Evolutionary conservation across 345 rosid genomes (phyloP).

Genomic region (Syzygium grande): DNA sequence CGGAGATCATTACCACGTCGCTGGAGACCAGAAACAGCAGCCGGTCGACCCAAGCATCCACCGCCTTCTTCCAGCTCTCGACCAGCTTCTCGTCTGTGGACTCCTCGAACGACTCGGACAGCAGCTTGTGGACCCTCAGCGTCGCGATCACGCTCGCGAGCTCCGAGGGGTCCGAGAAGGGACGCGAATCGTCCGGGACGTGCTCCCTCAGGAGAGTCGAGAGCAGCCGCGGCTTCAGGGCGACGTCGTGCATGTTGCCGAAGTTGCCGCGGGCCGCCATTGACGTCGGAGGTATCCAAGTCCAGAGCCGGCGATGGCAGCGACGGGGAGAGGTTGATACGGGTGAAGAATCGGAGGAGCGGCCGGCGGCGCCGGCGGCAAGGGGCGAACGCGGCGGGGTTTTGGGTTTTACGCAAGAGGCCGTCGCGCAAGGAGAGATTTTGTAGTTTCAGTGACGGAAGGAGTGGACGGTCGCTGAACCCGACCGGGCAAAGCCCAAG

Average conservation of each 20-base stretch:
- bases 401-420: neutral
- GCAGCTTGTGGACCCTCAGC: slow-evolving; percentile 37
- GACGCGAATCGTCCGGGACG: slow-evolving; percentile 55
- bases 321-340: neutral
- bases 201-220: slow-evolving; percentile 37
- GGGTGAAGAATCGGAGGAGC: neutral
- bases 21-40: slow-evolving; percentile 35
- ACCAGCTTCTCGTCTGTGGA: slow-evolving; percentile 24
- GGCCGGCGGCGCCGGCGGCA: neutral
- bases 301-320: neutral
- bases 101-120: slow-evolving; percentile 31
- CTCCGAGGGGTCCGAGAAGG: slow-evolving; percentile 18
- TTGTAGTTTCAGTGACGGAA: neutral
- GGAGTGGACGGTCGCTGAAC: neutral
- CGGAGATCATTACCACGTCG: slow-evolving; percentile 29
- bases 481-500: neutral
- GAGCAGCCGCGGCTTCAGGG: slow-evolving; percentile 56
- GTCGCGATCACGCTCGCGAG: slow-evolving; percentile 36
- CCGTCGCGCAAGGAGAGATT: neutral
- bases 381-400: neutral
- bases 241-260: slow-evolving; percentile 37
- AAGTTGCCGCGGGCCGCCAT: slow-evolving; percentile 38
- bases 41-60: slow-evolving; percentile 61
- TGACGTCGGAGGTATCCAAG: neutral
- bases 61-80: slow-evolving; percentile 46